Evolutionary conservation across 345 rosid species (phyloP).

Genomic region (Xanthoceras sorbifolium): DNA sequence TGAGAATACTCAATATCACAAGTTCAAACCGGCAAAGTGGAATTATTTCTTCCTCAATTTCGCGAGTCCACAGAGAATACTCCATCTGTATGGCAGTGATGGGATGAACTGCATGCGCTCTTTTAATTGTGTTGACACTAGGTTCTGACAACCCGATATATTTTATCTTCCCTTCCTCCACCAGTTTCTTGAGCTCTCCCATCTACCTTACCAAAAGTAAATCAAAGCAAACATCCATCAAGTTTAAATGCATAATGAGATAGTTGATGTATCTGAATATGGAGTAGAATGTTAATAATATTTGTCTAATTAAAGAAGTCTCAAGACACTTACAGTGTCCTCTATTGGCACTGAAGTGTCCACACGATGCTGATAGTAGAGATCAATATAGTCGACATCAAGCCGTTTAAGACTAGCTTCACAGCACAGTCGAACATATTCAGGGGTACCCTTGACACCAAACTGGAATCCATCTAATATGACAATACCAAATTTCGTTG

Average conservation of each 20-base stretch:
- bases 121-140: slow-evolving; percentile 38
- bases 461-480: not conserved
- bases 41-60: slow-evolving; percentile 37
- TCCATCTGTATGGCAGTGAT: slow-evolving; percentile 50
- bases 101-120: slow-evolving; percentile 54
- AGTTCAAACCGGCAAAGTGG: slow-evolving; percentile 40
- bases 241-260: not conserved
- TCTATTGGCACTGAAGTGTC: slow-evolving; percentile 56
- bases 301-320: not conserved
- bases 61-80: slow-evolving; percentile 43
- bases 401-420: slow-evolving; percentile 53
- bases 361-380: slow-evolving; percentile 51
- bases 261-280: not conserved
- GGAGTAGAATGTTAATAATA: not conserved
- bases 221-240: not conserved
- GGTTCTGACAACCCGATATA: slow-evolving; percentile 55
- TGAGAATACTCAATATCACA: not conserved
- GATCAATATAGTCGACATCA: slow-evolving; percentile 49
- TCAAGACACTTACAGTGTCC: slow-evolving; percentile 33
- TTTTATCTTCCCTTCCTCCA: slow-evolving; percentile 49
- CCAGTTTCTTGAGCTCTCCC: slow-evolving; percentile 44
- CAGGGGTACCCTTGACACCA: slow-evolving; percentile 27
- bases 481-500: slow-evolving; percentile 6
- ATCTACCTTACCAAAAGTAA: slow-evolving; percentile 20
- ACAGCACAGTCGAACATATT: slow-evolving; percentile 48